Conservation (phyloP, 2,329 filamentous ascomycete genomes). For the Penicillium decumbens region DNA sequence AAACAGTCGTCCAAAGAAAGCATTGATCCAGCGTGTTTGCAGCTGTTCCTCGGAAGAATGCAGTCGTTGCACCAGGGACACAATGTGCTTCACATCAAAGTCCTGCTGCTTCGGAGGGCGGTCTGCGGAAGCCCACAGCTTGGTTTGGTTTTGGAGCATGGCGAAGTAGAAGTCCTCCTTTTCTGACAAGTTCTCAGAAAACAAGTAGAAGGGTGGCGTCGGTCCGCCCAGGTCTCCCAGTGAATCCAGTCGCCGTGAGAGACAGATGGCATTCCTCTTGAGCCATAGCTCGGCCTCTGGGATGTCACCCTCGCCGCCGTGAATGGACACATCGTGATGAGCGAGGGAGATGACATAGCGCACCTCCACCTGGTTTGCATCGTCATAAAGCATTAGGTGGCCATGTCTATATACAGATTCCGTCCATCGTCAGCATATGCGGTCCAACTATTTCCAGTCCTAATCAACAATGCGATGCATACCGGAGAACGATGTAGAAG, state of each 20-base stretch:
- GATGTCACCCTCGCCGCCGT: conserved; percentile 70
- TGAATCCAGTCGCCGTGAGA: conserved; percentile 60
- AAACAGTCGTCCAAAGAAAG: conserved; percentile 81
- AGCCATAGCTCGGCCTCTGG: conserved; percentile 93
- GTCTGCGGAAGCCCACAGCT: conserved; percentile 54
- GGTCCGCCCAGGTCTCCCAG: conserved; percentile 52
- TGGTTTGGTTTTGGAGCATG: conserved; percentile 76
- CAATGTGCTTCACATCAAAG: conserved; percentile 81
- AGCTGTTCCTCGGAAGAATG: conserved; percentile 89
- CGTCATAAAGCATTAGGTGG: conserved; percentile 95
- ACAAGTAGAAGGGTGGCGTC: conserved; percentile 85
- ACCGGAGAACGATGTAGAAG: conserved; percentile 89
- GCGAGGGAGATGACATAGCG: conserved; percentile 91
- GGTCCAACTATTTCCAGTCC: not conserved
- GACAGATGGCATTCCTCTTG: conserved; percentile 82
- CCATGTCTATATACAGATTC: conserved; percentile 61
- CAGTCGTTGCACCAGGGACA: conserved; percentile 80
- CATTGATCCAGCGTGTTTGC: conserved; percentile 91
- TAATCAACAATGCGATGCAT: conserved; percentile 27
- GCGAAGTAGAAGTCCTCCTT: conserved; percentile 99
- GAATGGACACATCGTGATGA: conserved; percentile 76
- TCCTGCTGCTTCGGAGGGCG: conserved; percentile 64
- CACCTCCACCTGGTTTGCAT: conserved; percentile 90
- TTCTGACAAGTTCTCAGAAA: conserved; percentile 89
- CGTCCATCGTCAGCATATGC: conserved; percentile 15